Conservation (phyloP, 768 basidiomycete species). For the Amanita thiersii region DNA sequence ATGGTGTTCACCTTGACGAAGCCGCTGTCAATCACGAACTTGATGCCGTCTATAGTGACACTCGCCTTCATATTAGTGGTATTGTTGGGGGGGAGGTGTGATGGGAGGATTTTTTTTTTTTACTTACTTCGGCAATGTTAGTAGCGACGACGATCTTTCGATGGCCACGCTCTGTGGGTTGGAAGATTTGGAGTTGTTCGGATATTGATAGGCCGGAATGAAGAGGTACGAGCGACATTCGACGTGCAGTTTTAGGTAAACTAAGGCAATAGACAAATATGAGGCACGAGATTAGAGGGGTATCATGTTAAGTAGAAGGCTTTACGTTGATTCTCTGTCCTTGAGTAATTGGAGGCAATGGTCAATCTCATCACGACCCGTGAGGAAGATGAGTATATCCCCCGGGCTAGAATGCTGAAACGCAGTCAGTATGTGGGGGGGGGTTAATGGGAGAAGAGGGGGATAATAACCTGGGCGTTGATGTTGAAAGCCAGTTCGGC, state of each 20-base stretch:
- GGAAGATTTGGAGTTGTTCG: slow-evolving; percentile 84
- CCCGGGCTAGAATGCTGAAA: slow-evolving; percentile 62
- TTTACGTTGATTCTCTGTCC: slow-evolving; percentile 69
- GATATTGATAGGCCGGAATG: slow-evolving; percentile 86
- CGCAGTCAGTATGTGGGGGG: slow-evolving; percentile 7
- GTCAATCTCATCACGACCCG: slow-evolving; percentile 96
- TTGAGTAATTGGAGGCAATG: slow-evolving; percentile 72
- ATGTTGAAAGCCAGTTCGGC: slow-evolving; percentile 82
- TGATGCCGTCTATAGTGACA: slow-evolving; percentile 93
- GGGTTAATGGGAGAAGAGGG: neutral
- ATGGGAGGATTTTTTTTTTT: neutral
- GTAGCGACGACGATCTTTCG: slow-evolving; percentile 91
- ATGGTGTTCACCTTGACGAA: slow-evolving; percentile 73
- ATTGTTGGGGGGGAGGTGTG: no score
- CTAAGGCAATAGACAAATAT: slow-evolving; percentile 22
- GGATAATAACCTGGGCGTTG: slow-evolving; percentile 58
- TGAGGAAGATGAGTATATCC: slow-evolving; percentile 90
- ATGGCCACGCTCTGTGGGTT: slow-evolving; percentile 60
- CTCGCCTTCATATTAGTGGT: slow-evolving; percentile 85
- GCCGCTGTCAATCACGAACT: slow-evolving; percentile 89
- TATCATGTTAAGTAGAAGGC: slow-evolving; percentile 5
- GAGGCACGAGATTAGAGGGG: slow-evolving; percentile 3
- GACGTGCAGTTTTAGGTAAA: slow-evolving; percentile 44
- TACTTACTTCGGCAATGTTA: slow-evolving; percentile 84
- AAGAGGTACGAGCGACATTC: slow-evolving; percentile 63